These are phyloP conservation scores for Huntiella decipiens DNA, from an alignment of 2,329 filamentous ascomycete species.

Conservation along the genomic window DNA sequence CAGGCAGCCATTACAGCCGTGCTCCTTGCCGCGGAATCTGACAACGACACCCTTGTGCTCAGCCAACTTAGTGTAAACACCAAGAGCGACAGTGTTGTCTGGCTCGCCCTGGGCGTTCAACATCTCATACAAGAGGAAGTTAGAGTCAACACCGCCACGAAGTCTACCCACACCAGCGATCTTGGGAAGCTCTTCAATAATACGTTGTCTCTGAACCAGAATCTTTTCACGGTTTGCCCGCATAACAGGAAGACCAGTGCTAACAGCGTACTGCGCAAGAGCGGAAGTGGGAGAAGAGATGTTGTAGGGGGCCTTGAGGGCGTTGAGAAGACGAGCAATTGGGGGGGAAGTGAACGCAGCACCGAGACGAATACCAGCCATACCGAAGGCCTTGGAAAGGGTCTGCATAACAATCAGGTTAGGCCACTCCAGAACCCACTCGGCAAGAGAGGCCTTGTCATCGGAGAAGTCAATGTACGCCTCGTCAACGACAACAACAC, in stretches of 20 bases:
- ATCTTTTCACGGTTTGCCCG: slow-evolving; percentile 48
- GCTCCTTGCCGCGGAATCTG: slow-evolving; percentile 79
- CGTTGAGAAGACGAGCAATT: slow-evolving; percentile 70
- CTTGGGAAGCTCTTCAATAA: slow-evolving; percentile 53
- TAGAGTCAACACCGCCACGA: slow-evolving; percentile 60
- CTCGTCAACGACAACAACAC: slow-evolving; percentile 81
- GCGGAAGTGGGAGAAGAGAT: slow-evolving; percentile 74
- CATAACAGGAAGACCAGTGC: slow-evolving; percentile 56
- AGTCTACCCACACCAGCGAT: slow-evolving; percentile 65
- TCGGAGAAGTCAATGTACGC: slow-evolving; percentile 89
- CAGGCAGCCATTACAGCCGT: slow-evolving; percentile 73
- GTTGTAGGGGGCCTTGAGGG: slow-evolving; percentile 90
- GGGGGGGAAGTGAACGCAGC: slow-evolving; percentile 59
- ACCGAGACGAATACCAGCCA: slow-evolving; percentile 82
- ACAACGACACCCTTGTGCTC: slow-evolving; percentile 82
- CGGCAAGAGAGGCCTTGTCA: slow-evolving; percentile 57
- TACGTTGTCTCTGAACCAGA: slow-evolving; percentile 53
- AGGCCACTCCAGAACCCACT: slow-evolving; percentile 82
- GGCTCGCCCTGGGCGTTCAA: slow-evolving; percentile 53
- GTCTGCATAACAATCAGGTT: slow-evolving; percentile 98
- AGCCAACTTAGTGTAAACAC: slow-evolving; percentile 68
- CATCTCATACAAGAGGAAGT: slow-evolving; percentile 85
- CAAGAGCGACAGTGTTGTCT: slow-evolving; percentile 58
- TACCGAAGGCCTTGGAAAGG: slow-evolving; percentile 89
- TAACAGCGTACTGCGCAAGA: slow-evolving; percentile 56